Base-by-base conservation (phyloP, 192 early-diverging fungal species). In the Ambispora gerdemannii region DNA sequence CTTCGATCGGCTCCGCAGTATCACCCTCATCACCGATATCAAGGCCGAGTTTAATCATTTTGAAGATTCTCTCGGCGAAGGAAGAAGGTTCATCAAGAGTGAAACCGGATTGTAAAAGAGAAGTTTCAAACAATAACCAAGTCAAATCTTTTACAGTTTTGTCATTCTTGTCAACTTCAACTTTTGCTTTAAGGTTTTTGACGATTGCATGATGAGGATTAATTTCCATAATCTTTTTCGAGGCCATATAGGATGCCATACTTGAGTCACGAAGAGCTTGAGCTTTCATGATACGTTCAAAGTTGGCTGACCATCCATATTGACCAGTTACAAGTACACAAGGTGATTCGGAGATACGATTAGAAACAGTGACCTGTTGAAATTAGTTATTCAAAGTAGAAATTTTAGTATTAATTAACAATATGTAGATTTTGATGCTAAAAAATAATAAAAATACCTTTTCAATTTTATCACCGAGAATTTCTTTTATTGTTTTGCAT, bases 251-350 rank as follows among this genome's bases (percentile, higher is more conserved):
- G n/a, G 91, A 85, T 63, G 94, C 92, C 97, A 98, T 98, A 75
- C 91, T 92, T 49, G 91, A 91, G 84, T 99, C 96, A 82, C 96
- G 93, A 80, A 98, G 90, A 50, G 98, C 96, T 84, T 99, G 98
- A 62, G 98, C 94, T 87, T 95, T 97, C 98, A 99, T 99, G 92
- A 99, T 98, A 87, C 98, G 95, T 86, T 99, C 98, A 95, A 99
- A 98, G 92, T 98, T 99, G 76, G 95, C 96, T 49, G 96, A 96
- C 96, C 96, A 99, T 69, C 96, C 97, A 77, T 91, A 97, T 82
- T 98, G 95, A 72, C 95, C 95, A 70, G 98, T 98, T 79, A 96
- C 91, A 76, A 99, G 89, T 63, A 97, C 96, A 86, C 96, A 98
- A 53, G 98, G 98, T 43, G 95, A 96, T 85, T 95, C 93, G 72